phyloP scores from a whole-genome alignment of 2,329 filamentous ascomycete genomes.

The Aureobasidium namibiae region DNA sequence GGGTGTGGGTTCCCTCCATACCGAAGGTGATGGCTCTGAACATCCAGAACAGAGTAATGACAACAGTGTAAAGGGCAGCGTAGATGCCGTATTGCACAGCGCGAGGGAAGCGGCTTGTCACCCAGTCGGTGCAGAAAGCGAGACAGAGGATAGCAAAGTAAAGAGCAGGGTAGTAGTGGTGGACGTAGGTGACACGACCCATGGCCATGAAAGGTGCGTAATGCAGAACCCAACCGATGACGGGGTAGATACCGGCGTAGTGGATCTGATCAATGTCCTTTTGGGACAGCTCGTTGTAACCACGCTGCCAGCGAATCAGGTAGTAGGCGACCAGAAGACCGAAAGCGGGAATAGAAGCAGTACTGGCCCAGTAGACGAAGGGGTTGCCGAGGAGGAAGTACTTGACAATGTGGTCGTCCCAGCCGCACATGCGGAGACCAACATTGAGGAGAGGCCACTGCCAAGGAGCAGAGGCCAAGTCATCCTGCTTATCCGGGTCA shows the following conservation, averaged over 20 bases:
- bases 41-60: slow-evolving; percentile 76
- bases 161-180: slow-evolving; percentile 97
- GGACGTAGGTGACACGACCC: slow-evolving; percentile 97
- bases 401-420: slow-evolving; percentile 92
- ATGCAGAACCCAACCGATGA: slow-evolving; percentile 91
- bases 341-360: slow-evolving; percentile 66
- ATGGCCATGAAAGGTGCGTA: slow-evolving; percentile 94
- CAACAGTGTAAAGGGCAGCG: slow-evolving; percentile 59
- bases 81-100: slow-evolving; percentile 62
- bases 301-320: slow-evolving; percentile 88
- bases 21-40: slow-evolving; percentile 96
- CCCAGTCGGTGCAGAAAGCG: slow-evolving; percentile 84
- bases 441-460: slow-evolving; percentile 96
- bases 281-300: slow-evolving; percentile 72
- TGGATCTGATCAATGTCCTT: slow-evolving; percentile 88
- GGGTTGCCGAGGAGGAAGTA: slow-evolving; percentile 98
- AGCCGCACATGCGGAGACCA: slow-evolving; percentile 95
- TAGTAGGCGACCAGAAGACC: slow-evolving; percentile 73
- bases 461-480: slow-evolving; percentile 94
- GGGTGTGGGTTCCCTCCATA: slow-evolving; percentile 74
- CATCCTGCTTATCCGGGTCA: slow-evolving; percentile 97
- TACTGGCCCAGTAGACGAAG: slow-evolving; percentile 90
- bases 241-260: slow-evolving; percentile 83
- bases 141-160: slow-evolving; percentile 92
- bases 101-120: slow-evolving; percentile 58